Base-by-base conservation (phyloP, 192 early-diverging fungal genomes). In the Allomyces arbusculus region DNA sequence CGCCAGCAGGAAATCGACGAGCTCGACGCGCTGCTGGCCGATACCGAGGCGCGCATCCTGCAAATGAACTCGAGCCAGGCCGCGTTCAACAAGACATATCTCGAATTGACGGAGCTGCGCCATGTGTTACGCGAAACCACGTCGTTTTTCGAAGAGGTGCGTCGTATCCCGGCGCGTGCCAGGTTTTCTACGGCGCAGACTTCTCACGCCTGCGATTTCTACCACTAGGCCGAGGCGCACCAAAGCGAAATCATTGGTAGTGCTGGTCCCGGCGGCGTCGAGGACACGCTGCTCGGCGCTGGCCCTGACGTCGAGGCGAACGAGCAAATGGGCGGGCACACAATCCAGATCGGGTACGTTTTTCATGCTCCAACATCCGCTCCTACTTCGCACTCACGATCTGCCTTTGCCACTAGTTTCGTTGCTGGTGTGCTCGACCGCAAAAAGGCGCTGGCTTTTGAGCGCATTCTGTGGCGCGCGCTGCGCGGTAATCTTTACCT, bases 401-500 rank as follows among this genome's bases (percentile, higher is more conserved):
- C 33, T 8, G 7, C 33, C 33, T 3, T 28, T 8, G 0, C 33
- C 2, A 40, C 33, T 40, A 40, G 92, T 44, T 93, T 91, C 73
- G 90, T 99, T 62, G 88, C 96, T 43, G 96, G 96, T 33, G 96
- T 99, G 20, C 92, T 99, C 65, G 78, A 88, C 25, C 85, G 93
- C 55, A 68, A 72, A 24, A 86, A 86, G 65, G 84, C 94, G 72
- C 82, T 81, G 44, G 92, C 87, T 19, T 95, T 99, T 69, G 91
- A 97, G 76, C 86, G 93, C 65, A 86, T 99, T 65, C 85, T 99
- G 61, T 99, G 95, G 89, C 86, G 96, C 64, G 90, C 91, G 23
- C 83, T 99, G 62, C 88, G 96, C 63, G 96, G 96, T 33, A 99
- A 99, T 77, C 75, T 99, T 68, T 95, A 87, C 77, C 87, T 97